Conservation (phyloP, 2,329 filamentous ascomycete genomes). For the Fusarium succisae region DNA sequence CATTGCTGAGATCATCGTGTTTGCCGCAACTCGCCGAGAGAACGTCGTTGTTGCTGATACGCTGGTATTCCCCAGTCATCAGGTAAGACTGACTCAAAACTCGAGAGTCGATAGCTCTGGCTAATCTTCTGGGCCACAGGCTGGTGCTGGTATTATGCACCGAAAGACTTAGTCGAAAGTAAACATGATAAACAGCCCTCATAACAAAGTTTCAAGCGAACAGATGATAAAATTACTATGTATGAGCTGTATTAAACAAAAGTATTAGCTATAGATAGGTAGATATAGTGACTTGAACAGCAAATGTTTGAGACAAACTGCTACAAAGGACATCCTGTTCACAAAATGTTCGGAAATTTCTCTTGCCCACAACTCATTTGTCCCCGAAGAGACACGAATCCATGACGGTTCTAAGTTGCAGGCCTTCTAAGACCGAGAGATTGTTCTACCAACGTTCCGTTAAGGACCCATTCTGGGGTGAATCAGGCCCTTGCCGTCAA, state of each 20-base stretch:
- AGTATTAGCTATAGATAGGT: background rate
- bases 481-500: constrained; percentile 77
- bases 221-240: background rate
- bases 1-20: constrained; percentile 90
- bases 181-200: background rate
- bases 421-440: constrained; percentile 52
- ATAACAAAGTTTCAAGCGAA: background rate
- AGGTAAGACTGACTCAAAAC: constrained; percentile 61
- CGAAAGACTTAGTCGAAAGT: constrained; percentile 31
- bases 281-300: background rate
- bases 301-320: background rate
- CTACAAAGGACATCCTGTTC: background rate
- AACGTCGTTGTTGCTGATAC: constrained; percentile 93
- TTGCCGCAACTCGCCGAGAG: constrained; percentile 82
- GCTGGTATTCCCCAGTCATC: constrained; percentile 87
- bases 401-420: constrained; percentile 41
- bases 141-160: constrained; percentile 47
- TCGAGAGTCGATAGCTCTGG: background rate
- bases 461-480: constrained; percentile 76
- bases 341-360: constrained; percentile 52
- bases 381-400: constrained; percentile 40
- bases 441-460: constrained; percentile 83
- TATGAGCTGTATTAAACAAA: background rate
- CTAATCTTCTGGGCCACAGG: constrained; percentile 36
- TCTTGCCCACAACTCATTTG: constrained; percentile 53